Percentiles rank a stretch among this genome's conserved stretches.
These are phyloP conservation scores for Hibiscus tridactylites DNA, from an alignment of 345 rosid genomes.

Conservation along the genomic window DNA sequence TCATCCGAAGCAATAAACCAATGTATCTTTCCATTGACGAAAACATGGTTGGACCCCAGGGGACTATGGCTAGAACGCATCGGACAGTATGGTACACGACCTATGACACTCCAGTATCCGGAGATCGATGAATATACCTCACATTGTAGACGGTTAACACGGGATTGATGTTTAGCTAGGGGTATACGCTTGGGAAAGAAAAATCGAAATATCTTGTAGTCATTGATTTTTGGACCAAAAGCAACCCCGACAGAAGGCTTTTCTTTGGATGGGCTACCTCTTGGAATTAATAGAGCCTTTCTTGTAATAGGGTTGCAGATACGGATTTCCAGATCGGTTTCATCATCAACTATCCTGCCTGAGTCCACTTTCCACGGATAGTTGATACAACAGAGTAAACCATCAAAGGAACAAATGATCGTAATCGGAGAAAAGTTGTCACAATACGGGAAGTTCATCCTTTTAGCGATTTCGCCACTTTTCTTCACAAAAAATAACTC, in stretches of 20 bases:
- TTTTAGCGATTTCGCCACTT: not conserved
- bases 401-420: constrained; percentile 3
- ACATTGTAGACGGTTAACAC: constrained; percentile 1
- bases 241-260: constrained; percentile 29
- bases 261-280: constrained; percentile 16
- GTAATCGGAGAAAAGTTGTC: not conserved
- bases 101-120: constrained; percentile 26
- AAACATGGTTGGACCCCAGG: not conserved
- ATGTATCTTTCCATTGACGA: constrained; percentile 16
- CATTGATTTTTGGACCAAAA: constrained; percentile 18
- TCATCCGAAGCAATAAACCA: constrained; percentile 22
- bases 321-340: constrained; percentile 22
- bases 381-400: constrained; percentile 7
- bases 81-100: constrained; percentile 19
- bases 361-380: not conserved
- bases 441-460: not conserved
- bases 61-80: constrained; percentile 12
- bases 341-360: not conserved
- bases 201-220: constrained; percentile 28
- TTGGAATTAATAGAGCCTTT: constrained; percentile 19
- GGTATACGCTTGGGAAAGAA: constrained; percentile 1
- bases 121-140: constrained; percentile 30
- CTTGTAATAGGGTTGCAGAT: constrained; percentile 23
- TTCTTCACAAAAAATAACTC: not conserved
- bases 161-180: not conserved